A percentile compares a stretch with the other conserved stretches of the same genome.
Conservation (phyloP, 2,329 filamentous ascomycete species). For the Teratosphaeriaceae sp. region DNA sequence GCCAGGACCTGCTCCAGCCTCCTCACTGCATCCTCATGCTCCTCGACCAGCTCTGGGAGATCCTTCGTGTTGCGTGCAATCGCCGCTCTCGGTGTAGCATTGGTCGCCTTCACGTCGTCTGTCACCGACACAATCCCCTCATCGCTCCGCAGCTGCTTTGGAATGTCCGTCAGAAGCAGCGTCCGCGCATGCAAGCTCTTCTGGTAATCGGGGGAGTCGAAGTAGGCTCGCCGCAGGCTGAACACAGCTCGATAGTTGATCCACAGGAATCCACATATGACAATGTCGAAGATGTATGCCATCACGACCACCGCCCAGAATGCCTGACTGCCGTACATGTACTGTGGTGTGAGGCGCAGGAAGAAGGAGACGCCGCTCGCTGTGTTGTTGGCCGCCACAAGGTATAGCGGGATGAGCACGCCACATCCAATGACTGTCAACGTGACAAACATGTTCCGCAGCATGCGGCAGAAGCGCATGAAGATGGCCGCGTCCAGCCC, state of each 20-base stretch:
- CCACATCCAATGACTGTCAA: conserved; percentile 66
- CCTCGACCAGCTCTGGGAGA: conserved; percentile 73
- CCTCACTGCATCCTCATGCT: conserved; percentile 75
- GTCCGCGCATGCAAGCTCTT: conserved; percentile 70
- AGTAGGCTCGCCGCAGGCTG: conserved; percentile 67
- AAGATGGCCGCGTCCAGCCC: conserved; percentile 91
- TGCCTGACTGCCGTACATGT: conserved; percentile 37
- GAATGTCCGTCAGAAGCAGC: conserved; percentile 72
- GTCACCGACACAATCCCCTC: conserved; percentile 82
- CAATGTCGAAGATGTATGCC: conserved; percentile 62
- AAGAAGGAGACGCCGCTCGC: conserved; percentile 34
- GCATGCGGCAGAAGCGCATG: conserved; percentile 82
- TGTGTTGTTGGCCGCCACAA: conserved; percentile 25
- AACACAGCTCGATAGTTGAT: conserved; percentile 76
- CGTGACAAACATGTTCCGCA: conserved; percentile 76
- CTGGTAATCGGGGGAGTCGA: conserved; percentile 82
- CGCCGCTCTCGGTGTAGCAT: conserved; percentile 70
- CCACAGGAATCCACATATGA: conserved; percentile 78
- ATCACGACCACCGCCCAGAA: conserved; percentile 55
- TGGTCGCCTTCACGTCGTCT: conserved; percentile 70
- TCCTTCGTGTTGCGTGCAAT: conserved; percentile 90
- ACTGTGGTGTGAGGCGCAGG: conserved; percentile 51
- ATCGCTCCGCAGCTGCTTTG: conserved; percentile 67
- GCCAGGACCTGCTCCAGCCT: conserved; percentile 77
- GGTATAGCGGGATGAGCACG: conserved; percentile 76